Base-by-base conservation (phyloP, 2,329 filamentous ascomycete species). In the Geosmithia flava region DNA sequence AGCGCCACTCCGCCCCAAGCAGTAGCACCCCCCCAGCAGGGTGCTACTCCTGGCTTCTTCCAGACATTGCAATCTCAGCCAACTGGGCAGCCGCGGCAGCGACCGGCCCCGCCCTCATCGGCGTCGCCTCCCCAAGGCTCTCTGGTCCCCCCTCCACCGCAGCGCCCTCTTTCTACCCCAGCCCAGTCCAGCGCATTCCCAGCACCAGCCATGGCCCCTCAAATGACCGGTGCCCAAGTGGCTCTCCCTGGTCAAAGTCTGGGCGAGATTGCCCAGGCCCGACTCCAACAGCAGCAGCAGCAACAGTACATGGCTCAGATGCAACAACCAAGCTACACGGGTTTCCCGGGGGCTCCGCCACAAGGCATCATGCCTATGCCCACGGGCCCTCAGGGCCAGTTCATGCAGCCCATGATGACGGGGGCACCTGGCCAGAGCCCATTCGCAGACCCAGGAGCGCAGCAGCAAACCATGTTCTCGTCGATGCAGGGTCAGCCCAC, bases 111-210 rank as follows among this genome's bases (percentile, higher is more conserved):
- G 39, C 85, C 87, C 23, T 27, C 23, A 45, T 80, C 83, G 51
- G 70, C 69, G 43, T 69, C 75, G 52, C 75, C 78, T 50, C 74
- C 71, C 42, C 72, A 78, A 55, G 69, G 77, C 40, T 78, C 80
- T 17, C 71, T 95, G 39, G 78, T 90, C 52, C 88, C 89, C 7
- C 88, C 79, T 23, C 71, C 86, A 17, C 88, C 89, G 11, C 78
- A 81, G 47, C 78, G 93, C 51, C 85, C 93, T 7, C 74, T 93
- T 13, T 96, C 91, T 41, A 91, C 93, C 40, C 91, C 93, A 23
- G 83, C 79, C 46, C 84, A 85, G 59, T 80, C 81, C 44, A 89
- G 76, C 62, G 75, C 73, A 4, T 93, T 94, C 62, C 76, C 77
- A 7, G 78, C 84, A 17, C 80, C 87, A 46, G 81, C 87, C 16